Evolutionary conservation across 2,329 filamentous ascomycete species (phyloP).

Genomic region (Dothistroma pini): DNA sequence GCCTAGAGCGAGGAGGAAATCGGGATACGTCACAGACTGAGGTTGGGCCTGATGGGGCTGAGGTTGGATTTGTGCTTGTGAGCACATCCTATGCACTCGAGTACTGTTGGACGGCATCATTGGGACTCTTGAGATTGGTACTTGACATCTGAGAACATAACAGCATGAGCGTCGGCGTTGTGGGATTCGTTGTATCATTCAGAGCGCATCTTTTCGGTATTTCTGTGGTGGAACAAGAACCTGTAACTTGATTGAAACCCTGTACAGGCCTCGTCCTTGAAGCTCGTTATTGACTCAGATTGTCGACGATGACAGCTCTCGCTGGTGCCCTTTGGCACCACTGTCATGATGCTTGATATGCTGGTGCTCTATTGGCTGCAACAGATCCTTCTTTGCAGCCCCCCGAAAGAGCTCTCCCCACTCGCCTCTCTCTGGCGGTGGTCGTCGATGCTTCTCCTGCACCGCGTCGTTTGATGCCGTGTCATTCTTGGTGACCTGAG

Average conservation of each 20-base stretch:
- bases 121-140: too few species aligned
- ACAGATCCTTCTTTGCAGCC: constrained; percentile 15
- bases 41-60: neutral
- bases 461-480: neutral
- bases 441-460: neutral
- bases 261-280: neutral
- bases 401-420: constrained; percentile 14
- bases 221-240: neutral
- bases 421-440: constrained; percentile 12
- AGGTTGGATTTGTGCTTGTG: neutral
- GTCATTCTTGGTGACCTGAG: neutral
- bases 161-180: neutral
- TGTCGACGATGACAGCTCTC: neutral
- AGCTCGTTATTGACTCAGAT: neutral
- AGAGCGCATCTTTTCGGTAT: neutral
- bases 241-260: neutral
- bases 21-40: neutral
- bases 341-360: neutral
- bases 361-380: constrained; percentile 8
- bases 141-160: neutral
- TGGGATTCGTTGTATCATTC: neutral
- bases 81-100: neutral
- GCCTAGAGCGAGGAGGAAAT: neutral
- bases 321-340: neutral
- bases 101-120: too few species aligned